Evolutionary conservation across 2,329 filamentous ascomycete genomes (phyloP).

Genomic region (Sphaerostilbella broomeana): DNA sequence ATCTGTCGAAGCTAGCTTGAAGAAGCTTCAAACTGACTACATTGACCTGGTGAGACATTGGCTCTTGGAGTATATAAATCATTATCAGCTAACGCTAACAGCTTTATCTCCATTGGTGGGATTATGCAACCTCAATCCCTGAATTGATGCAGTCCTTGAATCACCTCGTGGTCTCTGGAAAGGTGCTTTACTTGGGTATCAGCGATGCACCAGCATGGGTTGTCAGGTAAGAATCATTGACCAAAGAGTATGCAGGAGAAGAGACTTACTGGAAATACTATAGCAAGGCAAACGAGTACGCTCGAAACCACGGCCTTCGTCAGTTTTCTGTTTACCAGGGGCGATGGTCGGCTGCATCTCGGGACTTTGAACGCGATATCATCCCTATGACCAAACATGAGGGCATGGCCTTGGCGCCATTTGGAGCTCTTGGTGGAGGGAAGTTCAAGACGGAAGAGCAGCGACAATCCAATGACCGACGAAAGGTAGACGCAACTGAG

Average conservation of each 20-base stretch:
- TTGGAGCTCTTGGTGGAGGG: constrained; percentile 50
- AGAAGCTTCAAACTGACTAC: constrained; percentile 60
- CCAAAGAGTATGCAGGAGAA: constrained; percentile 18
- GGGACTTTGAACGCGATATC: constrained; percentile 38
- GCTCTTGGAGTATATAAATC: neutral
- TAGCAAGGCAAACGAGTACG: constrained; percentile 61
- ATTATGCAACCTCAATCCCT: constrained; percentile 57
- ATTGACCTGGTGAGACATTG: constrained; percentile 50
- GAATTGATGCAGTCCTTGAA: constrained; percentile 66
- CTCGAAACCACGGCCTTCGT: constrained; percentile 61
- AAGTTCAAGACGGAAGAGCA: constrained; percentile 37
- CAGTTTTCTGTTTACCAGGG: constrained; percentile 54
- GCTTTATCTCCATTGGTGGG: constrained; percentile 62
- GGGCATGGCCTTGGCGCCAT: constrained; percentile 50
- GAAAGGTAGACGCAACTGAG: constrained; percentile 36
- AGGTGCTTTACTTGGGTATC: constrained; percentile 60
- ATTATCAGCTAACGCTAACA: constrained; percentile 17
- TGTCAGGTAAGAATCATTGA: no score
- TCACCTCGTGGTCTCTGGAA: constrained; percentile 50
- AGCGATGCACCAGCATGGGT: constrained; percentile 66
- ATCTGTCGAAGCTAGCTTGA: constrained; percentile 50
- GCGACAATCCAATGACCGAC: constrained; percentile 29
- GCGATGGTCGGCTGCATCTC: constrained; percentile 32
- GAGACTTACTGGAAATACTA: neutral
- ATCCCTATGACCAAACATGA: constrained; percentile 38